Percentiles rank a stretch among this genome's conserved stretches.
phyloP scores from a whole-genome alignment of 495 filamentous ascomycete species.

The Penicillium paxilli region DNA sequence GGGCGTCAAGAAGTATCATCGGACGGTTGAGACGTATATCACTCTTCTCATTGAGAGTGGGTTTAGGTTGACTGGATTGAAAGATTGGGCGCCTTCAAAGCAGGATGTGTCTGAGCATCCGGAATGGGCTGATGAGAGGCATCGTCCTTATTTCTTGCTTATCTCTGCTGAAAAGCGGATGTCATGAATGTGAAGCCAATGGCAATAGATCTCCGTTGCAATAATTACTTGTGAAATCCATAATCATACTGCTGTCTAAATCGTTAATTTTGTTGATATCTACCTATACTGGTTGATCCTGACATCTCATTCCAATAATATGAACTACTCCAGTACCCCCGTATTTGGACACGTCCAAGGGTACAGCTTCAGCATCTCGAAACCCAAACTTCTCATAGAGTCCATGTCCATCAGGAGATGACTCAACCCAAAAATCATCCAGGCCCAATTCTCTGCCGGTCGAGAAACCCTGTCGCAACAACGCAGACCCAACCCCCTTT shows the following conservation, averaged over 20 bases:
- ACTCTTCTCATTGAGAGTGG: constrained; percentile 18
- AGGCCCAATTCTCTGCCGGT: neutral
- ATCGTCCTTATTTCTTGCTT: constrained; percentile 25
- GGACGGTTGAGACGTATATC: constrained; percentile 25
- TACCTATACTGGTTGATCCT: neutral
- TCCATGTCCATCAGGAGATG: neutral
- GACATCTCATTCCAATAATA: neutral
- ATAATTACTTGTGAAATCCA: too few species aligned
- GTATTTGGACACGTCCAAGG: neutral
- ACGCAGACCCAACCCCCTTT: neutral
- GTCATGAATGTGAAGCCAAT: too few species aligned
- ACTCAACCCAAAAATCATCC: constrained; percentile 1
- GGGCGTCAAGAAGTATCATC: constrained; percentile 27
- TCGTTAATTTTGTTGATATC: neutral
- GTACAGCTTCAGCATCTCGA: neutral
- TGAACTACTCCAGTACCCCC: neutral
- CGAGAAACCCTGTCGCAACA: neutral
- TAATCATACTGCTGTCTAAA: too few species aligned
- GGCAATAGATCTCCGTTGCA: too few species aligned
- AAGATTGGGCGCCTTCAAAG: constrained; percentile 19
- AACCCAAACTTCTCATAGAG: constrained; percentile 7
- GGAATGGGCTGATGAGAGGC: constrained; percentile 16
- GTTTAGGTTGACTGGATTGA: constrained; percentile 19
- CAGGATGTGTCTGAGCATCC: constrained; percentile 13
- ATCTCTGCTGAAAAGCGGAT: constrained; percentile 12